phyloP scores from a whole-genome alignment of 139 green algal genomes.

The Volvox africanus region DNA sequence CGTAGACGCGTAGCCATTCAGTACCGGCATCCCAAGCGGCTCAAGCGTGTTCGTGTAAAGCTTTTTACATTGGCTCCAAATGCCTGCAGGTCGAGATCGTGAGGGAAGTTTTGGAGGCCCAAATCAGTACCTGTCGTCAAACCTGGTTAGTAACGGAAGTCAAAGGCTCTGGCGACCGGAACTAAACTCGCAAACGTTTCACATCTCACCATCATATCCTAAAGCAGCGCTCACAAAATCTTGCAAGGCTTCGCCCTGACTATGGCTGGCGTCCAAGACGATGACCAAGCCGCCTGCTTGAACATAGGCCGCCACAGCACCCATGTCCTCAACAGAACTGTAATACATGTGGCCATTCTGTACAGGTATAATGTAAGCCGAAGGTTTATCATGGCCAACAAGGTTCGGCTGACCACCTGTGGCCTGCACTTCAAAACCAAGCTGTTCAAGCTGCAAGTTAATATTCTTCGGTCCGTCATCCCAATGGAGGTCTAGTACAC shows the following conservation, averaged over 20 bases:
- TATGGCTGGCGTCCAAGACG: not conserved
- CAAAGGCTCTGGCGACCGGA: not conserved
- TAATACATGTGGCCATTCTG: constrained; percentile 18
- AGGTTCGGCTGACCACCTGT: not conserved
- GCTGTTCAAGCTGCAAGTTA: not conserved
- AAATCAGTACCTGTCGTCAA: no score
- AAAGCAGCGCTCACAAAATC: not conserved
- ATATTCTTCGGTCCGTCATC: not conserved
- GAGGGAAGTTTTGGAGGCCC: not conserved
- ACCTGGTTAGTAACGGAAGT: not conserved
- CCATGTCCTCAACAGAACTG: constrained; percentile 22
- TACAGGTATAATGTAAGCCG: not conserved
- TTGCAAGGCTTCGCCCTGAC: not conserved
- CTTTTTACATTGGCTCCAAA: not conserved
- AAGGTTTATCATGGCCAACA: not conserved
- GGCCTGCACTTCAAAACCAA: not conserved
- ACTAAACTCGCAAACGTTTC: not conserved
- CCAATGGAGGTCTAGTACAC: constrained; percentile 3
- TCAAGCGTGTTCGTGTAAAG: not conserved
- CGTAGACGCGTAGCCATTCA: not conserved
- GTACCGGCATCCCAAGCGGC: not conserved
- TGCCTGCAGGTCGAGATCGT: not conserved
- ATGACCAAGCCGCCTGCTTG: constrained; percentile 7
- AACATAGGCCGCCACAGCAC: not conserved
- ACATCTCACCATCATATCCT: not conserved